Percentiles rank a stretch among this genome's conserved stretches.
Evolutionary conservation across 2,329 filamentous ascomycete genomes (phyloP).

Genomic region (Fusarium chaquense): DNA sequence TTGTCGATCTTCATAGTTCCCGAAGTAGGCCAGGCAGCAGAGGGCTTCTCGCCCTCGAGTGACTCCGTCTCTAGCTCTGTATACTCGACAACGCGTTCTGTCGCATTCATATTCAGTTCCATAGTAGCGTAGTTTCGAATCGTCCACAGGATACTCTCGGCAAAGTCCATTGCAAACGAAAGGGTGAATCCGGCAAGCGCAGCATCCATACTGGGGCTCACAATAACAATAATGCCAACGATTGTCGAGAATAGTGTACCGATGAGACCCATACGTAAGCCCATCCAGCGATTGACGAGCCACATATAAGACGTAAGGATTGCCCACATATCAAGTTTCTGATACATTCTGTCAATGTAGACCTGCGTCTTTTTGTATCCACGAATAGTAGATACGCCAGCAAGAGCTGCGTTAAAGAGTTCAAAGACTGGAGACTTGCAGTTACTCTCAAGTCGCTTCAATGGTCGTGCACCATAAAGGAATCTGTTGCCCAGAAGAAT

Average conservation of each 20-base stretch:
- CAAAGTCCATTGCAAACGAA: constrained; percentile 78
- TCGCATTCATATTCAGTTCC: constrained; percentile 83
- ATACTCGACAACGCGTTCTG: constrained; percentile 82
- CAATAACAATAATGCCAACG: constrained; percentile 73
- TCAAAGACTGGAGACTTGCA: constrained; percentile 85
- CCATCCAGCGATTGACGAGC: constrained; percentile 83
- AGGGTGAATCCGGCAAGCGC: constrained; percentile 81
- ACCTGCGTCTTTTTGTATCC: constrained; percentile 76
- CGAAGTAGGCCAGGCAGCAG: constrained; percentile 80
- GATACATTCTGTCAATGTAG: constrained; percentile 78
- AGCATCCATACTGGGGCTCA: constrained; percentile 71
- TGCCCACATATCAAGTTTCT: constrained; percentile 75
- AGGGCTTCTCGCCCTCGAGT: constrained; percentile 69
- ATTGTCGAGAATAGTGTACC: constrained; percentile 76
- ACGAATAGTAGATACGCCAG: constrained; percentile 80
- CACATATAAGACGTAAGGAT: constrained; percentile 75
- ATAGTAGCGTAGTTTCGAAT: constrained; percentile 76
- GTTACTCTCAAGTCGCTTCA: constrained; percentile 82
- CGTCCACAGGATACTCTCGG: constrained; percentile 71
- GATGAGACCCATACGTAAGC: constrained; percentile 76
- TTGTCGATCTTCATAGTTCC: constrained; percentile 80
- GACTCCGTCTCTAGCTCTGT: constrained; percentile 75
- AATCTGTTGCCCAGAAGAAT: constrained; percentile 71
- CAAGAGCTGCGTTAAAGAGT: constrained; percentile 78
- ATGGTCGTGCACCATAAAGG: constrained; percentile 77